Evolutionary conservation across 805 yeast species (phyloP).

Genomic region (Brettanomyces nanus): DNA sequence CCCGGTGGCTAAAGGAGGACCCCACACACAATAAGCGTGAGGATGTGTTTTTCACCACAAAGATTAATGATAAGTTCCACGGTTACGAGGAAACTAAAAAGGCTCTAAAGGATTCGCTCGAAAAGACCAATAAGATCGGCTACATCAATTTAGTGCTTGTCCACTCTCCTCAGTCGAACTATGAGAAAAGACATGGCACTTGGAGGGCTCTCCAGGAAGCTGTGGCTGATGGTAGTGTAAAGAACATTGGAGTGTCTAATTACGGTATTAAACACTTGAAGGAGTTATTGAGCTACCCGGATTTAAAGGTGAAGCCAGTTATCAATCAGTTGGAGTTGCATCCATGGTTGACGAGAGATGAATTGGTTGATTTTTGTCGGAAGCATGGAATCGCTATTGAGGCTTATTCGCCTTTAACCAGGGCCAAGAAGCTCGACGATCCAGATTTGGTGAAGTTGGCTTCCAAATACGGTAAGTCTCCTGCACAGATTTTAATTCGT

Average conservation of each 20-base stretch:
- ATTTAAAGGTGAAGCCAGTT: conserved; percentile 34
- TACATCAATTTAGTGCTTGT: conserved; percentile 49
- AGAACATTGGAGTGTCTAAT: conserved; percentile 57
- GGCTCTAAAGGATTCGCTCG: conserved; percentile 36
- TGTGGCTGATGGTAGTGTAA: conserved; percentile 40
- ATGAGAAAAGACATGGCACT: conserved; percentile 35
- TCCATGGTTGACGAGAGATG: conserved; percentile 40
- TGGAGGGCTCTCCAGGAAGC: conserved; percentile 52
- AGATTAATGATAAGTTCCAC: conserved; percentile 24
- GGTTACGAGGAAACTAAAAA: conserved; percentile 31
- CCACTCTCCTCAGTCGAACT: conserved; percentile 44
- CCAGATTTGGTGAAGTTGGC: conserved; percentile 36
- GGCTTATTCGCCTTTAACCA: conserved; percentile 62
- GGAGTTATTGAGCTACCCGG: conserved; percentile 41
- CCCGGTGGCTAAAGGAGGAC: conserved; percentile 28
- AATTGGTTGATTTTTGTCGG: conserved; percentile 36
- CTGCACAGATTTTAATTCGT: conserved; percentile 54
- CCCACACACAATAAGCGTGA: conserved; percentile 23
- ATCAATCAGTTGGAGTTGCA: conserved; percentile 44
- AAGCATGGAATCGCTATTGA: conserved; percentile 41
- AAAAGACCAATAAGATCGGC: conserved; percentile 32
- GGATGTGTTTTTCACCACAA: conserved; percentile 35
- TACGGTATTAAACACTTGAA: conserved; percentile 49
- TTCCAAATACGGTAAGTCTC: conserved; percentile 36
- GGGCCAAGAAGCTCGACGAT: conserved; percentile 39